Evolutionary conservation across 1,284 basidiomycete species (phyloP).

Genomic region (Leccinum solheimii): DNA sequence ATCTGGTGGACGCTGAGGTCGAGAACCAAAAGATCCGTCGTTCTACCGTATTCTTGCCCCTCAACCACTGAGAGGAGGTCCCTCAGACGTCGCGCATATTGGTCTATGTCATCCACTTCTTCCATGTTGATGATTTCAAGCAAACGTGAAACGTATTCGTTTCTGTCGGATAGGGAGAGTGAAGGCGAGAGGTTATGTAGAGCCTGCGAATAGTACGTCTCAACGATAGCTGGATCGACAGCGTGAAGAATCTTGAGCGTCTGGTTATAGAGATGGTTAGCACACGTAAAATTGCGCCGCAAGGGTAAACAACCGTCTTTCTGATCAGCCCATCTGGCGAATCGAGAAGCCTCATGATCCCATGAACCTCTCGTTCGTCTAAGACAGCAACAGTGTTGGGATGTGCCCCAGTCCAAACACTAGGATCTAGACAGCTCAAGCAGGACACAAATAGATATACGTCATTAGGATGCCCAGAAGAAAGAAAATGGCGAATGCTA

Average conservation of each 20-base stretch:
- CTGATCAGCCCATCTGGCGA: slow-evolving; percentile 60
- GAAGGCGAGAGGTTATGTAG: slow-evolving; percentile 41
- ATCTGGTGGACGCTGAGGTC: slow-evolving; percentile 57
- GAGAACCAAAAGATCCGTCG: slow-evolving; percentile 43
- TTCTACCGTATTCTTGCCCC: slow-evolving; percentile 28
- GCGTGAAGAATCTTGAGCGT: slow-evolving; percentile 54
- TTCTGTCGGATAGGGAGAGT: slow-evolving; percentile 36
- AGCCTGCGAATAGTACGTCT: slow-evolving; percentile 52
- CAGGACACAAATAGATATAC: slow-evolving; percentile 66
- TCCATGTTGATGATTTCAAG: slow-evolving; percentile 59
- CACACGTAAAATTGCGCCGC: not conserved
- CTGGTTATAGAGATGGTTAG: slow-evolving; percentile 39
- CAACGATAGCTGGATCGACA: slow-evolving; percentile 58
- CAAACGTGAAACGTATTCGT: slow-evolving; percentile 44
- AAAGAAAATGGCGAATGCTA: slow-evolving; percentile 56
- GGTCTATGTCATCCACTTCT: slow-evolving; percentile 52
- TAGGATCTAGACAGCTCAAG: slow-evolving; percentile 54
- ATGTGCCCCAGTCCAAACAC: slow-evolving; percentile 65
- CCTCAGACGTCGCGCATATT: slow-evolving; percentile 55
- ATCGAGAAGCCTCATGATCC: slow-evolving; percentile 63
- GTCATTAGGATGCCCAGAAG: slow-evolving; percentile 57
- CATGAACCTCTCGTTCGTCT: slow-evolving; percentile 68
- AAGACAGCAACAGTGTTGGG: slow-evolving; percentile 50
- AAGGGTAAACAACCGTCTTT: slow-evolving; percentile 46
- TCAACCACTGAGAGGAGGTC: slow-evolving; percentile 49